Evolutionary conservation across 495 filamentous ascomycete species (phyloP).

Genomic region (Monascus purpureus): DNA sequence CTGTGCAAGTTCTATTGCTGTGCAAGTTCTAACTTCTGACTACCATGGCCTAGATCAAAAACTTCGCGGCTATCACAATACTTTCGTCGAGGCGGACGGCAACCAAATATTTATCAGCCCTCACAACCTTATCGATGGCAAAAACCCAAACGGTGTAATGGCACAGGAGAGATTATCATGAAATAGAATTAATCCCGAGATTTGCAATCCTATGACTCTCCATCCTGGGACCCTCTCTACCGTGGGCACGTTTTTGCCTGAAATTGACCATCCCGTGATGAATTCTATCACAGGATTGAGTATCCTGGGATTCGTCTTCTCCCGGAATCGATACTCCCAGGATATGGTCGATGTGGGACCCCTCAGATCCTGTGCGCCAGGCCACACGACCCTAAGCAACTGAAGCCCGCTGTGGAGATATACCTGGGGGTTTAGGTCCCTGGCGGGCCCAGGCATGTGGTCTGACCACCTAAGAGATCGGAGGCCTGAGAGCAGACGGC

Average conservation of each 20-base stretch:
- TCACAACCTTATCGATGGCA: too few relatives aligned
- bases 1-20: too few relatives aligned
- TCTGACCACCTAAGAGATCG: neutral
- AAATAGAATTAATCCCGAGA: neutral
- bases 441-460: neutral
- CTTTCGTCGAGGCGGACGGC: too few relatives aligned
- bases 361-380: too few relatives aligned
- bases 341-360: neutral
- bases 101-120: too few relatives aligned
- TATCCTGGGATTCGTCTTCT: neutral
- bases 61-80: too few relatives aligned
- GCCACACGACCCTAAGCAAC: neutral
- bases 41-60: too few relatives aligned
- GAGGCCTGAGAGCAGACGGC: neutral
- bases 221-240: neutral
- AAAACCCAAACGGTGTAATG: too few relatives aligned
- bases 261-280: neutral
- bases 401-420: neutral
- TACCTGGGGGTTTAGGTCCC: neutral
- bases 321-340: constrained; percentile 1
- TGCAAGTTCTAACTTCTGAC: too few relatives aligned
- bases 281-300: neutral
- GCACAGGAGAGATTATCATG: neutral
- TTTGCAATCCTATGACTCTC: too few relatives aligned
- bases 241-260: neutral